These are phyloP conservation scores for Crucihimalaya himalaica DNA, from an alignment of 345 rosid genomes.

Conservation along the genomic window DNA sequence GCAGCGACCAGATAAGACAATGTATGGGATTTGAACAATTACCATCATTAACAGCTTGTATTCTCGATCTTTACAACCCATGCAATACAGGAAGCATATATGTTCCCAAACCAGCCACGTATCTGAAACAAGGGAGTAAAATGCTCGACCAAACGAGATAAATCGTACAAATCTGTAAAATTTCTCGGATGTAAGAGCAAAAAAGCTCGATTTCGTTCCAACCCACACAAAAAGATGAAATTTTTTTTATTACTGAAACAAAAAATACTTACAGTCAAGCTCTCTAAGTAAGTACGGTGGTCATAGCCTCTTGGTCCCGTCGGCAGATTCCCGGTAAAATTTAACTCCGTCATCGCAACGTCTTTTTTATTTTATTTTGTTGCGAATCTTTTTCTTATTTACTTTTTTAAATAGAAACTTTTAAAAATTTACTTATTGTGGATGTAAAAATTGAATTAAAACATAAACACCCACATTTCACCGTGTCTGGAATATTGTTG, in stretches of 20 bases:
- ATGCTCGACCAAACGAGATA: too few relatives aligned
- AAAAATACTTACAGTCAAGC: background rate
- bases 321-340: background rate
- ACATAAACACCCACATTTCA: background rate
- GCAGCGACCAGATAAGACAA: background rate
- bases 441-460: background rate
- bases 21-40: background rate
- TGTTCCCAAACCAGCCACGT: background rate
- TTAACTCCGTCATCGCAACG: background rate
- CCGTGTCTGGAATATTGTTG: too few relatives aligned
- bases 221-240: background rate
- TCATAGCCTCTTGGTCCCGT: background rate
- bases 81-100: background rate
- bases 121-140: background rate
- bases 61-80: background rate
- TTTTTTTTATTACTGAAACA: too few relatives aligned
- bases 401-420: background rate
- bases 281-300: background rate
- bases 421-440: background rate
- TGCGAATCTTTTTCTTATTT: background rate
- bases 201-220: background rate
- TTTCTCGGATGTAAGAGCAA: background rate
- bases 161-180: background rate
- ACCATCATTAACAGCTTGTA: background rate
- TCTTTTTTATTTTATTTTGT: background rate